Conservation (phyloP, 345 rosid species). For the Rhodamnia argentea region DNA sequence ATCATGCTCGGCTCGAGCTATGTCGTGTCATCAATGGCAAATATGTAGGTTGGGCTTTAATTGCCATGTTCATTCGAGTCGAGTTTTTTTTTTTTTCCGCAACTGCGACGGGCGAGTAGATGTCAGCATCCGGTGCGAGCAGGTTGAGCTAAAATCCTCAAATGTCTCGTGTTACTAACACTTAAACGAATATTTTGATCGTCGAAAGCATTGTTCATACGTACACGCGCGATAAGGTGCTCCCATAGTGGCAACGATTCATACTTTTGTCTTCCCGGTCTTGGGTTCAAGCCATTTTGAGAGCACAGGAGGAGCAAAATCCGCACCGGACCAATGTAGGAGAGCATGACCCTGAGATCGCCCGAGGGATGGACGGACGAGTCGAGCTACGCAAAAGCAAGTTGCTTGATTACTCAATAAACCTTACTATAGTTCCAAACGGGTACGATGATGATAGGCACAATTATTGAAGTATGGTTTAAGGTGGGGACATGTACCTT, state of each 20-base stretch:
- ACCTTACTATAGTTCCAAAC: background rate
- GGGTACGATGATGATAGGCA: background rate
- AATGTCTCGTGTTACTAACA: background rate
- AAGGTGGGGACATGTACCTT: background rate
- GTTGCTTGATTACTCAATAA: background rate
- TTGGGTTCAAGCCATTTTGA: too few species aligned
- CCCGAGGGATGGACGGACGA: too few species aligned
- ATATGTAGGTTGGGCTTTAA: background rate
- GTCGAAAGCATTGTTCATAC: fast-evolving
- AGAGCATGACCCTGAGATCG: fast-evolving
- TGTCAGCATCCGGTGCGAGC: too few species aligned
- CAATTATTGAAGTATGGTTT: background rate
- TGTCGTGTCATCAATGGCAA: background rate
- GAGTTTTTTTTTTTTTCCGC: background rate
- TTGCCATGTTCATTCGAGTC: background rate
- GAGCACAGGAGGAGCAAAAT: too few species aligned
- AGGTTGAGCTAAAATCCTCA: background rate
- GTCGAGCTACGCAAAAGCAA: too few species aligned
- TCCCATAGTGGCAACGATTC: too few species aligned
- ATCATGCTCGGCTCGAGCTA: background rate
- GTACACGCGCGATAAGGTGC: background rate
- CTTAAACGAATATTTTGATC: background rate
- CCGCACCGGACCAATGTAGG: fast-evolving
- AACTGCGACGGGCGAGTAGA: background rate
- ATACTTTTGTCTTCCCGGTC: too few species aligned